These are phyloP conservation scores for Naganishia friedmannii DNA, from an alignment of 768 basidiomycete species.

Conservation along the genomic window DNA sequence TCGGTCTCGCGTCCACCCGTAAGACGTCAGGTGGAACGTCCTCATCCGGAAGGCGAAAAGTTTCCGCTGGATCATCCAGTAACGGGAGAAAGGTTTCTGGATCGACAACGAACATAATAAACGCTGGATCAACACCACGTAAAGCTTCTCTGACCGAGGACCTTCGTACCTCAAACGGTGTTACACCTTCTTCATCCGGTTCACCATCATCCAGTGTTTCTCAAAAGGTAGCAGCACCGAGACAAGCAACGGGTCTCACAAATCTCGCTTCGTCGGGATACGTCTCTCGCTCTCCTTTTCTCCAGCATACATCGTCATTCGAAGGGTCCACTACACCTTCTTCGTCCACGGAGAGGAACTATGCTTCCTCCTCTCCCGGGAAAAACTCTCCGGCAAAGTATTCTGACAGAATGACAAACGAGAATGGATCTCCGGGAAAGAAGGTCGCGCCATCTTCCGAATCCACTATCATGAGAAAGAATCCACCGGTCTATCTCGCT, in stretches of 20 bases:
- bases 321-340: not conserved
- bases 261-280: slow-evolving; percentile 43
- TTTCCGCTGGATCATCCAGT: slow-evolving; percentile 5
- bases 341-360: slow-evolving; percentile 3
- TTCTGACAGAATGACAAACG: not conserved
- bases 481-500: not conserved
- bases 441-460: not conserved
- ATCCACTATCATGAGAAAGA: not conserved
- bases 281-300: slow-evolving; percentile 47
- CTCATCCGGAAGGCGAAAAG: slow-evolving; percentile 12
- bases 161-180: slow-evolving; percentile 2
- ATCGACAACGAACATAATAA: not conserved
- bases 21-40: not conserved
- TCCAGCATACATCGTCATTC: slow-evolving; percentile 24
- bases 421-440: not conserved
- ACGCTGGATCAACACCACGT: slow-evolving; percentile 29
- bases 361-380: not conserved
- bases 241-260: slow-evolving; percentile 42
- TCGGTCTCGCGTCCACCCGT: slow-evolving; percentile 29
- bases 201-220: slow-evolving; percentile 39
- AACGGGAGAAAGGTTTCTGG: slow-evolving; percentile 17
- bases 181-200: slow-evolving; percentile 27
- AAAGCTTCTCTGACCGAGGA: slow-evolving; percentile 18
- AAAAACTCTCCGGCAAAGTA: not conserved
- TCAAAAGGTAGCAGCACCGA: slow-evolving; percentile 34